Evolutionary conservation across 2,329 filamentous ascomycete species (phyloP).

Genomic region (Nemania sp.): DNA sequence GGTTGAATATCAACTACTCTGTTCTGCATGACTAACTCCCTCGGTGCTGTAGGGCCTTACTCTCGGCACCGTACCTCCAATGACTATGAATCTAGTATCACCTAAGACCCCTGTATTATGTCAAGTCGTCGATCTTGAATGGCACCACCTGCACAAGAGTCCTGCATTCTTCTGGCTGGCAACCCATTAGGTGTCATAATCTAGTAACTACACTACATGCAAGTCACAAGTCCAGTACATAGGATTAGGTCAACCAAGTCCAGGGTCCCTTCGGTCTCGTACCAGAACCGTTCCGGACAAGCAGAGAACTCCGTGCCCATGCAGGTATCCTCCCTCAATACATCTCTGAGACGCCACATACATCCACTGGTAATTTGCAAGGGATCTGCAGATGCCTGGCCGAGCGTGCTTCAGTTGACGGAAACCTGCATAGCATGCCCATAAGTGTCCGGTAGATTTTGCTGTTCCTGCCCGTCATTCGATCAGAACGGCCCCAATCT

Average conservation of each 20-base stretch:
- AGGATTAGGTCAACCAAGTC: constrained; percentile 20
- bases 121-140: constrained; percentile 18
- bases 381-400: constrained; percentile 44
- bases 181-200: constrained; percentile 19
- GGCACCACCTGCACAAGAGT: constrained; percentile 14
- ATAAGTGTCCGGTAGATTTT: constrained; percentile 40
- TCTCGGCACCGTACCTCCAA: constrained; percentile 28
- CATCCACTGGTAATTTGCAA: constrained; percentile 48
- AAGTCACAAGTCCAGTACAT: constrained; percentile 23
- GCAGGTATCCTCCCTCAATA: constrained; percentile 54
- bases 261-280: constrained; percentile 12
- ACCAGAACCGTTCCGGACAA: constrained; percentile 22
- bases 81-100: constrained; percentile 33
- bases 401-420: constrained; percentile 44
- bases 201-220: constrained; percentile 11
- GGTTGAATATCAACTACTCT: constrained; percentile 22
- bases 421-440: constrained; percentile 48
- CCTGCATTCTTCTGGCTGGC: constrained; percentile 23
- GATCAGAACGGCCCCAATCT: constrained; percentile 35
- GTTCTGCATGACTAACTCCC: constrained; percentile 23
- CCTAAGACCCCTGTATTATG: constrained; percentile 26
- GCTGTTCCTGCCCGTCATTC: constrained; percentile 41
- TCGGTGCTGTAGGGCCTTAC: constrained; percentile 30
- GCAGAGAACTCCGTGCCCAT: constrained; percentile 45
- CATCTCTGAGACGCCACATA: constrained; percentile 54